A percentile compares a stretch with the other conserved stretches of the same genome.
These are phyloP conservation scores for Drosera spatulata DNA, from an alignment of 179 eudicot species.

Conservation along the genomic window DNA sequence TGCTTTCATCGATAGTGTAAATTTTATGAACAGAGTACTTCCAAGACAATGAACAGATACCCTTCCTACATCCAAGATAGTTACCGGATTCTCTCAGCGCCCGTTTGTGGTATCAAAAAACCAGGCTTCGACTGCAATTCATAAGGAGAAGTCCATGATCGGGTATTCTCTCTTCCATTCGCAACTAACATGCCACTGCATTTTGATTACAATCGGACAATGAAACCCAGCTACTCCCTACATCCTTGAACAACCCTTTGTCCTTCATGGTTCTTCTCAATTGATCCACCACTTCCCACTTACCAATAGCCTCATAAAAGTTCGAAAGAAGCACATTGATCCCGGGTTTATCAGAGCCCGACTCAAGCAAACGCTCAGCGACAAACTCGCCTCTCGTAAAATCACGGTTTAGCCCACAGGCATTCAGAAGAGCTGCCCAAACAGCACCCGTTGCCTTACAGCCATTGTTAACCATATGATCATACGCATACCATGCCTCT, in stretches of 20 bases:
- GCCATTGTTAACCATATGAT: conserved; percentile 18
- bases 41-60: no score
- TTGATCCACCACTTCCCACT: conserved; percentile 20
- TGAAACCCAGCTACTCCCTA: conserved; percentile 25
- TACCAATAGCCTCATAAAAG: conserved; percentile 27
- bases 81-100: no score
- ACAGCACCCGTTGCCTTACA: conserved; percentile 12
- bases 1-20: no score
- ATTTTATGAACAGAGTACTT: no score
- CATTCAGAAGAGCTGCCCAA: conserved; percentile 29
- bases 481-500: conserved; percentile 17
- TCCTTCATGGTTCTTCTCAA: conserved; percentile 22
- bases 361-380: conserved; percentile 15
- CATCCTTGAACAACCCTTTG: conserved; percentile 18
- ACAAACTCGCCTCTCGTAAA: conserved; percentile 21
- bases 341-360: conserved; percentile 23
- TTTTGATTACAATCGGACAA: conserved; percentile 4
- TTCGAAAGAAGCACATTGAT: conserved; percentile 20
- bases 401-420: conserved; percentile 19
- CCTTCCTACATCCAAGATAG: no score
- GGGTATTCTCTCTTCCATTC: no score
- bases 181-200: conserved; percentile 1
- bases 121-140: no score
- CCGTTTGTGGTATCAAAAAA: no score
- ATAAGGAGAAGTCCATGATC: no score